These are phyloP conservation scores for Leccinum imitatum DNA, from an alignment of 768 basidiomycete species.

Conservation along the genomic window DNA sequence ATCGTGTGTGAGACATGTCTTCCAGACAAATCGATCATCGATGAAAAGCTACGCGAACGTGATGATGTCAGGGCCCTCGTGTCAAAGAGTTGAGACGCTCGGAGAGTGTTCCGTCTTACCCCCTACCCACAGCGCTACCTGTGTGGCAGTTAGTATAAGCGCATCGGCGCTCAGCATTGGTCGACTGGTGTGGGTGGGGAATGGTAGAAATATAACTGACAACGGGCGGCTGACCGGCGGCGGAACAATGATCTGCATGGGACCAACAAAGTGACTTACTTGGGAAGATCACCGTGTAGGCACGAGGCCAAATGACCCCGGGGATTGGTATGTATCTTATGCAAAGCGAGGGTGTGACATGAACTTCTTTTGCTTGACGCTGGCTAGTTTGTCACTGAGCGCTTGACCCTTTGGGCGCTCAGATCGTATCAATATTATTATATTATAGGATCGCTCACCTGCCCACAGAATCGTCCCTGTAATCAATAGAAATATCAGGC, in stretches of 20 bases:
- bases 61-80: neutral
- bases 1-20: neutral
- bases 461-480: neutral
- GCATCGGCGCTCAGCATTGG: conserved; percentile 1
- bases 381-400: neutral
- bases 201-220: neutral
- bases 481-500: neutral
- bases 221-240: neutral
- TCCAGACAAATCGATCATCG: neutral
- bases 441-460: neutral
- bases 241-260: neutral
- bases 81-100: neutral
- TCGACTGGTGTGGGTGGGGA: neutral
- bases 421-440: neutral
- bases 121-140: neutral
- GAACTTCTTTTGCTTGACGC: neutral
- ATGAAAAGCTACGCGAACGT: neutral
- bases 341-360: neutral
- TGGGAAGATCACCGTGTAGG: neutral
- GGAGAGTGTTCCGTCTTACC: neutral
- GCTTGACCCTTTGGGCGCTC: neutral
- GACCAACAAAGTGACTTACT: neutral
- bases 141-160: neutral
- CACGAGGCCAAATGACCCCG: neutral
- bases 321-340: neutral